phyloP scores from a whole-genome alignment of 208 protist species.

The Leishmania arabica region DNA sequence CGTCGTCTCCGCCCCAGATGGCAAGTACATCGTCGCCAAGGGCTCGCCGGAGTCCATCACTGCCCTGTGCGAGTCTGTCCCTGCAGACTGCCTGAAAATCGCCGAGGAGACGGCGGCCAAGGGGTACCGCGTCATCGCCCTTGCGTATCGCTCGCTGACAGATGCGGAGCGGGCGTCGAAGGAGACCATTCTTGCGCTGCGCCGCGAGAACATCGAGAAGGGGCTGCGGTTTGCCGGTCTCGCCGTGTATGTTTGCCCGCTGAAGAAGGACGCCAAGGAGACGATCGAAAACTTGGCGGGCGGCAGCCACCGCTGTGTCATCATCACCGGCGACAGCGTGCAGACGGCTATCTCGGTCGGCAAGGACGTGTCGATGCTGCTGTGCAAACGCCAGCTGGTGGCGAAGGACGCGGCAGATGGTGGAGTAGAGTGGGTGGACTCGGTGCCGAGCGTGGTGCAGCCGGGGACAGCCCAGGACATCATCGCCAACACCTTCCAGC shows the following conservation, averaged over 20 bases:
- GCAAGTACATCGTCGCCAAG: conserved; percentile 90
- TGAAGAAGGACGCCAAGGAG: conserved; percentile 92
- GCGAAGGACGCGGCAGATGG: conserved; percentile 28
- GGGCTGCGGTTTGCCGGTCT: conserved; percentile 96
- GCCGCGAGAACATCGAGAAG: conserved; percentile 89
- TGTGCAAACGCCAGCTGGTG: conserved; percentile 68
- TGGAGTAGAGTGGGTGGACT: conserved; percentile 66
- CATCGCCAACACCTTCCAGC: conserved; percentile 63
- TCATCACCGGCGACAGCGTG: conserved; percentile 98
- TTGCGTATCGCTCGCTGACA: conserved; percentile 90
- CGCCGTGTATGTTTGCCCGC: conserved; percentile 94
- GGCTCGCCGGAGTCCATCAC: conserved; percentile 96
- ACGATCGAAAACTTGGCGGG: conserved; percentile 86
- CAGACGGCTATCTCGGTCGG: conserved; percentile 98
- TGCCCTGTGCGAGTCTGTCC: conserved; percentile 79
- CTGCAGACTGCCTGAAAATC: conserved; percentile 80
- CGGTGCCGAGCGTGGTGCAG: conserved; percentile 42
- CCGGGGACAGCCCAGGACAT: conserved; percentile 30
- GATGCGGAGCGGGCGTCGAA: conserved; percentile 49
- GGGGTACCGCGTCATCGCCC: conserved; percentile 97
- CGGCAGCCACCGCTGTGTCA: conserved; percentile 91
- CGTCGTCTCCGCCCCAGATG: conserved; percentile 64
- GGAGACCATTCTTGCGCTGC: conserved; percentile 51
- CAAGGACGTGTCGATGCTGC: conserved; percentile 85
- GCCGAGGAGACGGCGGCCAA: conserved; percentile 82